phyloP scores from a whole-genome alignment of 202 grass and related monocot genomes.

The Cymbopogon flexuosus region DNA sequence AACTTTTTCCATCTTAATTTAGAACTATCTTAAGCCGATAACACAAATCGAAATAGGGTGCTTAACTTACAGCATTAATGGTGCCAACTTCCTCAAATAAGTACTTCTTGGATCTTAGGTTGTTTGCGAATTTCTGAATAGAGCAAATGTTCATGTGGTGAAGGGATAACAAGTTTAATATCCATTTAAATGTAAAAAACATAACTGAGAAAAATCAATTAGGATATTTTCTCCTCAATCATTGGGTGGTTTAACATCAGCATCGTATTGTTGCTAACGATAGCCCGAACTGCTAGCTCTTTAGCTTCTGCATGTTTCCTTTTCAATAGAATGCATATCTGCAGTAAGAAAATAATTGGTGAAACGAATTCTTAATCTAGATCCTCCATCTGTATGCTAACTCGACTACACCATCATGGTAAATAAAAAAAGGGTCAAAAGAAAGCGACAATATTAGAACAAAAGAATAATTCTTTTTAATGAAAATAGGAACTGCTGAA shows the following conservation, averaged over 20 bases:
- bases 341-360: slow-evolving; percentile 14
- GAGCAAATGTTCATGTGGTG: slow-evolving; percentile 57
- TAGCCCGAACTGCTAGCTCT: slow-evolving; percentile 72
- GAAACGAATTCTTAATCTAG: neutral
- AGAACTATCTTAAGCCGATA: slow-evolving; percentile 12
- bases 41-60: slow-evolving; percentile 7
- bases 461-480: neutral
- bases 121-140: slow-evolving; percentile 73
- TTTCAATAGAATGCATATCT: slow-evolving; percentile 84
- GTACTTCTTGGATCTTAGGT: slow-evolving; percentile 49
- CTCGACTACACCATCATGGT: slow-evolving; percentile 5
- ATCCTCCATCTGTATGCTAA: neutral
- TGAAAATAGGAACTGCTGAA: neutral
- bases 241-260: slow-evolving; percentile 95
- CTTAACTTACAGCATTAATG: slow-evolving; percentile 40
- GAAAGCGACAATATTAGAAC: neutral
- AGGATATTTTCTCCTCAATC: slow-evolving; percentile 95
- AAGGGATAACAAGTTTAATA: slow-evolving; percentile 54
- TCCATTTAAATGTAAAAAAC: slow-evolving; percentile 29
- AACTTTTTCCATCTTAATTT: slow-evolving; percentile 1
- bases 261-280: slow-evolving; percentile 75
- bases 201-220: slow-evolving; percentile 14
- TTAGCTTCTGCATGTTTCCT: slow-evolving; percentile 89
- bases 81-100: slow-evolving; percentile 46
- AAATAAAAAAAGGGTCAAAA: neutral